phyloP scores from a whole-genome alignment of 371 early-diverging fungal species.

The Paraphysoderma sedebokerense region DNA sequence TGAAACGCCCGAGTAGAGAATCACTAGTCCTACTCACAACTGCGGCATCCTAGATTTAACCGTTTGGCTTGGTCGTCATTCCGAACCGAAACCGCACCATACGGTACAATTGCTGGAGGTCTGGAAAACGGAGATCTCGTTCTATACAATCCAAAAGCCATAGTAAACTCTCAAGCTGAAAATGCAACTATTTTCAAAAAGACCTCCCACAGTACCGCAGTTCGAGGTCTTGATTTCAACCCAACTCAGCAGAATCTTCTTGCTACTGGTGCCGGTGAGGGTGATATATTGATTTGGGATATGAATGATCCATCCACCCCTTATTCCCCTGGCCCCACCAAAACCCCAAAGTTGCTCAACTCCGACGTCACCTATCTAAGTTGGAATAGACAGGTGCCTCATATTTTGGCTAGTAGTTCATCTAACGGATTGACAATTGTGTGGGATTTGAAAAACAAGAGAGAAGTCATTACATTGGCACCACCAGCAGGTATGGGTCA shows the following conservation, averaged over 20 bases:
- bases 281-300: slow-evolving; percentile 93
- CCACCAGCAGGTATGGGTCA: slow-evolving; percentile 37
- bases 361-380: slow-evolving; percentile 61
- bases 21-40: background rate
- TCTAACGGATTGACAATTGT: slow-evolving; percentile 83
- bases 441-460: slow-evolving; percentile 80
- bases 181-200: slow-evolving; percentile 31
- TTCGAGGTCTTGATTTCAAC: slow-evolving; percentile 86
- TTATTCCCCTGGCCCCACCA: slow-evolving; percentile 62
- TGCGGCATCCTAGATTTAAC: slow-evolving; percentile 41
- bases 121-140: slow-evolving; percentile 84
- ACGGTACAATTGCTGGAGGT: slow-evolving; percentile 85
- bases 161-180: slow-evolving; percentile 23
- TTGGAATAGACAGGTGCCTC: slow-evolving; percentile 87
- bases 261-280: slow-evolving; percentile 78
- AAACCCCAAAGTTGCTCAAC: slow-evolving; percentile 54
- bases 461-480: slow-evolving; percentile 67
- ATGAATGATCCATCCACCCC: slow-evolving; percentile 64
- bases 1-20: background rate
- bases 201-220: slow-evolving; percentile 64
- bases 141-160: slow-evolving; percentile 68
- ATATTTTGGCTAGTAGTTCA: slow-evolving; percentile 82
- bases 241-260: slow-evolving; percentile 66
- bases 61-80: slow-evolving; percentile 69
- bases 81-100: slow-evolving; percentile 25